These are phyloP conservation scores for Laetiporus sulphureus DNA, from an alignment of 1,284 basidiomycete species.

Conservation along the genomic window DNA sequence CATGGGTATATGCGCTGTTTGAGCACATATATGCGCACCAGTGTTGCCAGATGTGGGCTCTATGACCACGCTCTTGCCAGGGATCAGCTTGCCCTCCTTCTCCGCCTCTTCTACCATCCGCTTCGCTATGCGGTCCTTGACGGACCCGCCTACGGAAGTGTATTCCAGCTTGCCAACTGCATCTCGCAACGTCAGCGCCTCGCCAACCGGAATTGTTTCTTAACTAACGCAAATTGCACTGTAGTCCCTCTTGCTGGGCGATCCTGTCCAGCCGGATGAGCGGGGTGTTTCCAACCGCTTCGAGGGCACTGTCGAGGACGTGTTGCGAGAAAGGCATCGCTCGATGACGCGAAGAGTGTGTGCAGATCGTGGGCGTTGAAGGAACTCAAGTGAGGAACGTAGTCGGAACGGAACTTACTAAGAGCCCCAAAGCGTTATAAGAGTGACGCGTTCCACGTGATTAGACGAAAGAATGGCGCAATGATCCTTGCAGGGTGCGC, in stretches of 20 bases:
- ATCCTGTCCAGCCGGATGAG: slow-evolving; percentile 84
- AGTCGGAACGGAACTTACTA: no score
- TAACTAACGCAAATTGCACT: slow-evolving; percentile 84
- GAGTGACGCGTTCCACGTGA: no score
- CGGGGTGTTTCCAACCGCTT: slow-evolving; percentile 87
- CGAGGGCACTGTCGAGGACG: slow-evolving; percentile 74
- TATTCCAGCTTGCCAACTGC: slow-evolving; percentile 89
- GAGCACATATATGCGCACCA: slow-evolving; percentile 39
- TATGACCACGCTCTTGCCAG: slow-evolving; percentile 88
- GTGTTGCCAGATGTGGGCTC: slow-evolving; percentile 95
- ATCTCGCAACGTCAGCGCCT: not conserved
- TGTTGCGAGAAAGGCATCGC: slow-evolving; percentile 25
- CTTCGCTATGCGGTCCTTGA: slow-evolving; percentile 95
- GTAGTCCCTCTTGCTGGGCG: slow-evolving; percentile 66
- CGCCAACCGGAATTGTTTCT: not conserved
- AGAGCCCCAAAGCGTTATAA: no score
- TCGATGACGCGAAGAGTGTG: not conserved
- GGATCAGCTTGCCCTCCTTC: slow-evolving; percentile 77
- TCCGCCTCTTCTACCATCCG: slow-evolving; percentile 96
- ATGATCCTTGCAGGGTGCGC: no score
- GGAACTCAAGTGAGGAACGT: no score
- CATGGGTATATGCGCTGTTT: not conserved
- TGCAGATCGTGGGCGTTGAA: no score
- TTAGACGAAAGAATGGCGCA: no score
- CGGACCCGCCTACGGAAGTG: slow-evolving; percentile 87